Percentiles rank a stretch among this genome's conserved stretches.
Evolutionary conservation across 306 rosid species (phyloP).

Genomic region (Citrullus colocynthis): DNA sequence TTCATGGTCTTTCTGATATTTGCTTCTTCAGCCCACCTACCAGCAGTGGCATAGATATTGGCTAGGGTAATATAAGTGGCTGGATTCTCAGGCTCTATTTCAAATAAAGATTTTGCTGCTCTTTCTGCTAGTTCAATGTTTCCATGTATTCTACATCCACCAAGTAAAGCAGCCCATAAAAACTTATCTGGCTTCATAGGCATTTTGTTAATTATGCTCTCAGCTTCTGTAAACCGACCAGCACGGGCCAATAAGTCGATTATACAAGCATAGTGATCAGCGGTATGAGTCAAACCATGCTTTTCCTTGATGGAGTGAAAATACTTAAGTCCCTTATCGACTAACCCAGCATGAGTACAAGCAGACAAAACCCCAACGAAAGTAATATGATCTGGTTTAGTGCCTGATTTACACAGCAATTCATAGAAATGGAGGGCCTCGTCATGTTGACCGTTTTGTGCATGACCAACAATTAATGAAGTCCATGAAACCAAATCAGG

Average conservation of each 20-base stretch:
- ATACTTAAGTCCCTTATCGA: slow-evolving; percentile 46
- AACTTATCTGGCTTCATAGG: slow-evolving; percentile 48
- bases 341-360: slow-evolving; percentile 57
- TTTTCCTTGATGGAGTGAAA: slow-evolving; percentile 44
- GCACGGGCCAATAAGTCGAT: slow-evolving; percentile 56
- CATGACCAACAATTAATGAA: slow-evolving; percentile 49
- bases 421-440: slow-evolving; percentile 46
- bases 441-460: slow-evolving; percentile 52
- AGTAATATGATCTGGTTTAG: slow-evolving; percentile 43
- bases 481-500: slow-evolving; percentile 66
- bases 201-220: slow-evolving; percentile 39
- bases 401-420: slow-evolving; percentile 37
- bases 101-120: slow-evolving; percentile 50
- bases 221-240: slow-evolving; percentile 46
- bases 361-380: slow-evolving; percentile 64
- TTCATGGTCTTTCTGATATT: slow-evolving; percentile 43
- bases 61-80: slow-evolving; percentile 52
- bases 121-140: slow-evolving; percentile 41
- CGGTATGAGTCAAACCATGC: slow-evolving; percentile 36
- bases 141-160: slow-evolving; percentile 65
- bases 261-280: slow-evolving; percentile 59
- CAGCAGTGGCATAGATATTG: slow-evolving; percentile 53
- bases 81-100: slow-evolving; percentile 57
- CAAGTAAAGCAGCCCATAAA: slow-evolving; percentile 58
- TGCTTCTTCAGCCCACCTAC: slow-evolving; percentile 44